These are phyloP conservation scores for Tetrapisispora phaffii DNA, from an alignment of 805 yeast genomes.

Conservation along the genomic window DNA sequence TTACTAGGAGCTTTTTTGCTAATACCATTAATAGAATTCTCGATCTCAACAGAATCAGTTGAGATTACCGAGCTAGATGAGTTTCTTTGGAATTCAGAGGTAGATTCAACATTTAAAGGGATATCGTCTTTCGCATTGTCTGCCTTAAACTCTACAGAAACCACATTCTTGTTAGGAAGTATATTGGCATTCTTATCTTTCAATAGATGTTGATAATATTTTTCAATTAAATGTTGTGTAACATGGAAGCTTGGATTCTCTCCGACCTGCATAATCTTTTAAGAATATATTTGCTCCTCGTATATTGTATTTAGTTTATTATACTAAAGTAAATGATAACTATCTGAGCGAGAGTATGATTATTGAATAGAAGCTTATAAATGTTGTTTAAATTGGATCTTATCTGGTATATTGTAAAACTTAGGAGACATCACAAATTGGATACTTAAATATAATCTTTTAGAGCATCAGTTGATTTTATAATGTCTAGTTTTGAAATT, in stretches of 20 bases:
- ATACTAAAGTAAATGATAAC: too few relatives aligned
- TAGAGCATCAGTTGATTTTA: too few relatives aligned
- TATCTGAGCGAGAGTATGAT: too few relatives aligned
- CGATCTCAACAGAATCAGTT: background rate
- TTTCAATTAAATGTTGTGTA: conserved; percentile 16
- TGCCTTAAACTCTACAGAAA: background rate
- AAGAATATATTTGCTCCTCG: background rate
- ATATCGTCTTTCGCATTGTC: background rate
- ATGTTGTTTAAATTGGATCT: too few relatives aligned
- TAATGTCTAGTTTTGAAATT: too few relatives aligned
- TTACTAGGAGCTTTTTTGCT: background rate
- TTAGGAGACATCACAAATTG: too few relatives aligned
- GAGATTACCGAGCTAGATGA: background rate
- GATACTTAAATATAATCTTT: too few relatives aligned
- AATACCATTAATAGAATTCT: background rate
- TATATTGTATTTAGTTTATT: too few relatives aligned
- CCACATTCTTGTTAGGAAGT: background rate
- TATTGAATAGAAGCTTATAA: too few relatives aligned
- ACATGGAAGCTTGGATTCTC: conserved; percentile 13
- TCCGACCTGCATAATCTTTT: background rate
- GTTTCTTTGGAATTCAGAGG: background rate
- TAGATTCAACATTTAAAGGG: background rate
- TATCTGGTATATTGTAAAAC: too few relatives aligned
- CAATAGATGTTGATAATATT: conserved; percentile 11
- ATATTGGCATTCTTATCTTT: background rate